Percentiles rank a stretch among this genome's conserved stretches.
Conservation (phyloP, 179 eudicot species). For the Drosera spatulata region DNA sequence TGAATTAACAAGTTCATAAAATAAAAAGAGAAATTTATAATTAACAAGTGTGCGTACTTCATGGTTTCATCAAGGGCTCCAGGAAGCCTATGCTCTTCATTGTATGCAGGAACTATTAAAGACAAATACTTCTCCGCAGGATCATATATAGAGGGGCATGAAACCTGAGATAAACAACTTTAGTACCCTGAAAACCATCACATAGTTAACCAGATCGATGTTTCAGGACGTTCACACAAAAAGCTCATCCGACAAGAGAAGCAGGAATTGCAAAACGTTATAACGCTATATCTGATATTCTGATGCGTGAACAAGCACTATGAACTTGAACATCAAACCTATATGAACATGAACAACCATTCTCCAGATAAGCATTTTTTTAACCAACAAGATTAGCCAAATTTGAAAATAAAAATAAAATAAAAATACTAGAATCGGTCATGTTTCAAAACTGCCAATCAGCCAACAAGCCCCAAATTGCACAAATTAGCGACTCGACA, state of each 20-base stretch:
- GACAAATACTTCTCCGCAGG: slow-evolving; percentile 83
- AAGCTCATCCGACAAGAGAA: neutral
- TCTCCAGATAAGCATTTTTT: too few species aligned
- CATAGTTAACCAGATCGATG: neutral
- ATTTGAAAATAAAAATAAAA: too few species aligned
- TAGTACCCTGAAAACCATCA: neutral
- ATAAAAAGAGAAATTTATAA: neutral
- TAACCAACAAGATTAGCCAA: too few species aligned
- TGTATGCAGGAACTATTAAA: slow-evolving; percentile 76
- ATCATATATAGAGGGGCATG: slow-evolving; percentile 64
- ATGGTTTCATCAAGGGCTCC: slow-evolving; percentile 74
- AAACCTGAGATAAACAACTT: slow-evolving; percentile 37
- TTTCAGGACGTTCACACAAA: neutral
- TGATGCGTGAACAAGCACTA: too few species aligned
- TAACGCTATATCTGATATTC: too few species aligned
- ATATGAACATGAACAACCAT: too few species aligned
- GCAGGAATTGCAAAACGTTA: neutral
- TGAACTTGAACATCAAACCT: too few species aligned
- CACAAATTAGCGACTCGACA: too few species aligned
- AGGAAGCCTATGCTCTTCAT: slow-evolving; percentile 80
- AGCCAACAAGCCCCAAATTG: too few species aligned
- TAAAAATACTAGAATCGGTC: too few species aligned
- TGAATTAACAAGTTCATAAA: neutral
- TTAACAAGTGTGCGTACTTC: slow-evolving; percentile 28
- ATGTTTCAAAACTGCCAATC: too few species aligned